Evolutionary conservation across 2,329 filamentous ascomycete species (phyloP), one percentile per base, ranked within the genome.

Genomic region (Epichloe hybrida): DNA sequence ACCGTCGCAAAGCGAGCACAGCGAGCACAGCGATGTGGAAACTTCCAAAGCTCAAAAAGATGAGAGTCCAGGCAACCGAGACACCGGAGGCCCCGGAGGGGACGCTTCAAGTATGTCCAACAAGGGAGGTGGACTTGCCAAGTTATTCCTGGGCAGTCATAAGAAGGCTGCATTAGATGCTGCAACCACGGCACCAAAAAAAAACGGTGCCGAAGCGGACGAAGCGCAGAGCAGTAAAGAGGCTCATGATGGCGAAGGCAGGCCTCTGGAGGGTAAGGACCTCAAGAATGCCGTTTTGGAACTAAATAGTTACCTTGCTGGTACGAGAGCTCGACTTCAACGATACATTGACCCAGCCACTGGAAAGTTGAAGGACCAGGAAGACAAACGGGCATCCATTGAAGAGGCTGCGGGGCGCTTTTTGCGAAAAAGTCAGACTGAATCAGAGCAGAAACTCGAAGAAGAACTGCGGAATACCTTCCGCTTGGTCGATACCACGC

Each of bases 401-500:
- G 72, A 78, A 50, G 71, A 76, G 31, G 69, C 70, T 2, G 70
- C 83, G 46, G 80, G 79, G 56, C 72, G 75, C 40, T 71, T 81
- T 12, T 69, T 84, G 12, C 70, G 73, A 6, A 70, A 72, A 4
- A 62, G 63, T 1, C 62, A 65, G 15, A 66, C 69, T 41, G 74
- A 78, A 5, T 69, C 72, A 1, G 73, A 81, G 27, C 72, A 76
- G 46, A 68, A 87, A 54, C 83, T 88, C 55, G 81, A 87, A 57
- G 72, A 80, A 46, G 83, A 85, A 56, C 74, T 97, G 2, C 77
- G 82, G 12, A 76, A 83, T 38, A 88, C 85, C 1, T 95, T 93
- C 37, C 83, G 80, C 47, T 71, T 96, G 2, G 88, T 97, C 6
- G 93, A 98, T 62, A 98, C 93, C 0, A 91, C 90, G 0, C 76